Conservation (phyloP, 768 basidiomycete species). For the Kwoniella sp. region DNA sequence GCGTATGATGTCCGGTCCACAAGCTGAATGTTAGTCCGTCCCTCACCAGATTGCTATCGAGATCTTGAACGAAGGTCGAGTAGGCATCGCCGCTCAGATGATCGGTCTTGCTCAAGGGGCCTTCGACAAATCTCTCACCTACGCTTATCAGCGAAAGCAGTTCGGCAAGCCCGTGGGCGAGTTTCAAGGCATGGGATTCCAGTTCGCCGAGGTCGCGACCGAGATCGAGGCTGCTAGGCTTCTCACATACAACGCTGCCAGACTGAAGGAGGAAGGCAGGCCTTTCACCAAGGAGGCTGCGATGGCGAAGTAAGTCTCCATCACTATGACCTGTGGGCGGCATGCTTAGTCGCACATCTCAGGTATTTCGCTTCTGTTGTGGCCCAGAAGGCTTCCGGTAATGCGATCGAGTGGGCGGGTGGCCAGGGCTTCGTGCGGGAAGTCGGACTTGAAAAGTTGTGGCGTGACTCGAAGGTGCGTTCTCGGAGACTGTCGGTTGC, state of each 20-base stretch:
- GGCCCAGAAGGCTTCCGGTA: conserved; percentile 79
- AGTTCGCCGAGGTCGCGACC: conserved; percentile 82
- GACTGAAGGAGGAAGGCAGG: conserved; percentile 76
- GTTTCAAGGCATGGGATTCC: conserved; percentile 94
- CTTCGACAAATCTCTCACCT: conserved; percentile 90
- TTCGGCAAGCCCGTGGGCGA: conserved; percentile 85
- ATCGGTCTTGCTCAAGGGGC: conserved; percentile 95
- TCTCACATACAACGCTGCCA: conserved; percentile 92
- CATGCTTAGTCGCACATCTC: too few species aligned
- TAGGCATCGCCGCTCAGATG: conserved; percentile 98
- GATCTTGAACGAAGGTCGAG: conserved; percentile 93
- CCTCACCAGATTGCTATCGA: conserved; percentile 78
- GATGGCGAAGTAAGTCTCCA: conserved; percentile 96
- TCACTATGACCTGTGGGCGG: too few species aligned
- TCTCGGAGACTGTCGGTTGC: background rate
- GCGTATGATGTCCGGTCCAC: too few species aligned
- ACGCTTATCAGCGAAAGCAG: conserved; percentile 88
- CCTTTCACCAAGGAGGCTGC: conserved; percentile 89
- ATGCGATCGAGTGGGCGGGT: conserved; percentile 95
- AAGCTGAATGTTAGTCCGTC: background rate
- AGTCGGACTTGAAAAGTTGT: conserved; percentile 81
- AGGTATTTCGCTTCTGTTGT: conserved; percentile 76
- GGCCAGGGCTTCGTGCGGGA: conserved; percentile 68
- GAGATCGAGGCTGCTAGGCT: conserved; percentile 86
- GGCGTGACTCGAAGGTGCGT: conserved; percentile 72